Conservation (phyloP, 306 rosid genomes). For the Lithocarpus polystachyus region DNA sequence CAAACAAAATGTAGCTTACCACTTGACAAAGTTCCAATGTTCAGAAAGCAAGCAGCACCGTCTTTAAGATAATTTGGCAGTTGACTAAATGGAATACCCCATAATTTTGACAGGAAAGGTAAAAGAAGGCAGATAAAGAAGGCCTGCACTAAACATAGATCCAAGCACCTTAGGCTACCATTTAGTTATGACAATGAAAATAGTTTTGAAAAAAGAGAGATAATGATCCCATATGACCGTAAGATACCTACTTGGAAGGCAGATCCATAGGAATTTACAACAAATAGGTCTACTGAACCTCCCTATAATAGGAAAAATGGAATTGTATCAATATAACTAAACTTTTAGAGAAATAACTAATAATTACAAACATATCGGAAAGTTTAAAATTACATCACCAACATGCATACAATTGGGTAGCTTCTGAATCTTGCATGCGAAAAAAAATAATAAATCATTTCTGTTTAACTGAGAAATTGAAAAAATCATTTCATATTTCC, state of each 20-base stretch:
- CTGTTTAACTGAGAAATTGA: conserved; percentile 5
- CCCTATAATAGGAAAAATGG: conserved; percentile 54
- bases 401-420: conserved; percentile 4
- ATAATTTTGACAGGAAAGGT: conserved; percentile 79
- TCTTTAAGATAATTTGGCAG: conserved; percentile 82
- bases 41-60: conserved; percentile 86
- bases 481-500: conserved; percentile 11
- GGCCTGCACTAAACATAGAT: conserved; percentile 58
- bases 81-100: conserved; percentile 83
- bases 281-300: conserved; percentile 72
- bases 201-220: background rate
- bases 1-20: conserved; percentile 47
- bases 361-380: background rate
- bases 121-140: conserved; percentile 70
- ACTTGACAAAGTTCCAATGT: conserved; percentile 56
- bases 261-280: conserved; percentile 87
- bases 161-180: conserved; percentile 13
- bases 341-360: background rate
- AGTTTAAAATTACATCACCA: conserved; percentile 10
- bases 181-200: background rate
- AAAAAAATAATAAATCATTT: background rate
- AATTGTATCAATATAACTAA: conserved; percentile 3
- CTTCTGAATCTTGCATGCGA: background rate
- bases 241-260: conserved; percentile 74
- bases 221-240: background rate